Conservation (phyloP, 495 filamentous ascomycete genomes). For the Aspergillus wentii region DNA sequence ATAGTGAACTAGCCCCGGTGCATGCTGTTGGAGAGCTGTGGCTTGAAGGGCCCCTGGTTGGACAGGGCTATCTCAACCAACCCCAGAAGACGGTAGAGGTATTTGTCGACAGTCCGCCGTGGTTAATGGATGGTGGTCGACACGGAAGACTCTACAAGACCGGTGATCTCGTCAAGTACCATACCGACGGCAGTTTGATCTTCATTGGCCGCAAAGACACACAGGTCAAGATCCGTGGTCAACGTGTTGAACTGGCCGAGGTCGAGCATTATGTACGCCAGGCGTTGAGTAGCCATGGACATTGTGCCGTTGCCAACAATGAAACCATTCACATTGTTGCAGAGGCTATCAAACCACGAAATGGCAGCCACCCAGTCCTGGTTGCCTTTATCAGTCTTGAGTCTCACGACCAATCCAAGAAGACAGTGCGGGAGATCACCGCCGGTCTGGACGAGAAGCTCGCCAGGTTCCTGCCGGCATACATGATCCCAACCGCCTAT, state of each 20-base stretch:
- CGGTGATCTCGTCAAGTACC: constrained; percentile 20
- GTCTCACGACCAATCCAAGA: no score
- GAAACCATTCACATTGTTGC: no score
- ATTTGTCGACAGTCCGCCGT: constrained; percentile 28
- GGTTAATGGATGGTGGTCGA: background rate
- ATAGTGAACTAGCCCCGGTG: constrained; percentile 42
- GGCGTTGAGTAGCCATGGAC: no score
- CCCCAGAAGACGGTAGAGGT: constrained; percentile 35
- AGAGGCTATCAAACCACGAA: no score
- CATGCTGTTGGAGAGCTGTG: constrained; percentile 52
- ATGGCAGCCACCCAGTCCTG: no score
- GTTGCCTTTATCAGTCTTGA: no score
- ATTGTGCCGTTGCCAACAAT: no score
- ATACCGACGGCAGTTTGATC: constrained; percentile 9
- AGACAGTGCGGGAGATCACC: no score
- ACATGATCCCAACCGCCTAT: background rate
- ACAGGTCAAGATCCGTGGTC: constrained; percentile 35
- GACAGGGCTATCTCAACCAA: constrained; percentile 44
- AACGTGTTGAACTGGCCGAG: constrained; percentile 39
- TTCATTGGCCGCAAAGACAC: constrained; percentile 26
- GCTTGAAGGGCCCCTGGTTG: constrained; percentile 50
- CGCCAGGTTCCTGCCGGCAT: background rate
- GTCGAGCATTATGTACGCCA: constrained; percentile 21
- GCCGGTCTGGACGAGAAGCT: no score
- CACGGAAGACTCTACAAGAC: constrained; percentile 22